Evolutionary conservation across 2,329 filamentous ascomycete genomes (phyloP), one percentile per base, ranked within the genome.

Genomic region (Orbilia brochopaga): DNA sequence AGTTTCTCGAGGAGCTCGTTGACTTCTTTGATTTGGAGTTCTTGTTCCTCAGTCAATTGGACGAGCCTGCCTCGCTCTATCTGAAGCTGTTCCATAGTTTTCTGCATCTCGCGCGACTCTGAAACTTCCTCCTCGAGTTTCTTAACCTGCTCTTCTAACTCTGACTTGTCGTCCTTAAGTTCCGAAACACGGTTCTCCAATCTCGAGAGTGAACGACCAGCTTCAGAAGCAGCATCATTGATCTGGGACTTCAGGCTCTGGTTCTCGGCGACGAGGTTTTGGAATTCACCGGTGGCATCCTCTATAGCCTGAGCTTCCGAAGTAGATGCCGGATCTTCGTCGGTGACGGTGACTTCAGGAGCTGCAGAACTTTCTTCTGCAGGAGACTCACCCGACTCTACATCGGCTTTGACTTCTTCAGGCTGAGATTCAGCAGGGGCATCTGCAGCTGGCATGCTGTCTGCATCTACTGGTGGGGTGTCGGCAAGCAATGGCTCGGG

Each of bases 201-300:
- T 24, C 66, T 58, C 37, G 66, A 70, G 13, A 70, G 30, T 51
- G 59, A 70, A 46, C 66, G 58, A 19, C 66, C 66, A 46, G 59
- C 59, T 30, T 64, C 46, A 0, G 66, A 70, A 17, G 66, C 66
- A 11, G 61, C 66, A 53, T 70, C 59, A 11, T 70, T 35, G 13
- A 70, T 70, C 30, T 70, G 59, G 13, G 53, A 50, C 40, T 70
- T 70, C 15, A 70, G 27, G n/a, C 35, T 70, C 4, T 70, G 27
- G 40, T 70, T 70, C 46, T 70, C 66, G 8, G 66, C 66, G 1
- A 70, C 23, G 11, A 70, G 50, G n/a, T 58, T 50, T 60, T 60
- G 35, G 10, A 70, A 70, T 48, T 70, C 66, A 46, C 59, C 59
- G 37, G 59, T 70, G 37, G 66, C 66, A n/a, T 70, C 66, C n/a